Evolutionary conservation across 2,329 filamentous ascomycete genomes (phyloP).

Genomic region (Pseudocercospora musae): DNA sequence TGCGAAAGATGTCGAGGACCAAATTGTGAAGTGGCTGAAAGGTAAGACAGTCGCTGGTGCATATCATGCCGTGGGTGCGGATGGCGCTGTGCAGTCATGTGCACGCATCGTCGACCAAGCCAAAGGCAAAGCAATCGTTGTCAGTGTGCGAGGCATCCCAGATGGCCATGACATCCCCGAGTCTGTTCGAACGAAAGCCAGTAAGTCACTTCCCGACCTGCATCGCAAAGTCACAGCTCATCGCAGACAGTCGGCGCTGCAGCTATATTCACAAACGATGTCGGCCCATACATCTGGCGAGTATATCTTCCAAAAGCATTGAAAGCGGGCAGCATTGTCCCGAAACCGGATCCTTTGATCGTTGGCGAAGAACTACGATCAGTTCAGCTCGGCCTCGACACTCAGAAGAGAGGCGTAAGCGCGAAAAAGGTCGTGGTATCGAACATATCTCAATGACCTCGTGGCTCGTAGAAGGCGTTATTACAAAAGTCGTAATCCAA

Average conservation of each 20-base stretch:
- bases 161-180: slow-evolving; percentile 25
- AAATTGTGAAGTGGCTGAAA: slow-evolving; percentile 29
- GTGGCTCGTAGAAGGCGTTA: slow-evolving; percentile 5
- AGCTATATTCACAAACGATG: slow-evolving; percentile 27
- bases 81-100: slow-evolving; percentile 25
- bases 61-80: slow-evolving; percentile 30
- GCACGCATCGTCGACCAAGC: slow-evolving; percentile 29
- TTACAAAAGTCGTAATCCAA: background rate
- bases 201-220: slow-evolving; percentile 18
- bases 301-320: slow-evolving; percentile 30
- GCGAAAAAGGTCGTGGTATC: slow-evolving; percentile 39
- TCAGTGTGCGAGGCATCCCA: slow-evolving; percentile 26
- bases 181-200: slow-evolving; percentile 25
- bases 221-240: background rate
- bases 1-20: slow-evolving; percentile 27
- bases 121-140: slow-evolving; percentile 32
- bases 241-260: slow-evolving; percentile 14
- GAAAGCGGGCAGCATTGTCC: slow-evolving; percentile 29
- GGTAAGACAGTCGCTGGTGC: slow-evolving; percentile 33
- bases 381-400: slow-evolving; percentile 39
- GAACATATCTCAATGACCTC: slow-evolving; percentile 13
- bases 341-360: slow-evolving; percentile 36
- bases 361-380: slow-evolving; percentile 38
- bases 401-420: slow-evolving; percentile 39
- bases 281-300: slow-evolving; percentile 31